Base-by-base conservation (phyloP, 2,329 filamentous ascomycete species). In the Monilinia fructigena region DNA sequence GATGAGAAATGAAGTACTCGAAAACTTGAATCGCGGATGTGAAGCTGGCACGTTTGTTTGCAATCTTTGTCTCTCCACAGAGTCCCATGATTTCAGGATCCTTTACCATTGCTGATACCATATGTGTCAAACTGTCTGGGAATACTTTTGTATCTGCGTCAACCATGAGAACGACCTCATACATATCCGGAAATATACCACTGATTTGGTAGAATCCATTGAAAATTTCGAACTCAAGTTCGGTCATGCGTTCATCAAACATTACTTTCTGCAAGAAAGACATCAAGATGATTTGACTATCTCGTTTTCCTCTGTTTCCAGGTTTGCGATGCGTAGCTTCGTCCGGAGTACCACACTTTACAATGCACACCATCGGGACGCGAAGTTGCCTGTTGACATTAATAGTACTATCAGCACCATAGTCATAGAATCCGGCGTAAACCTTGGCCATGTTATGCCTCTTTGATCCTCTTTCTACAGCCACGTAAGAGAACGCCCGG, bases 241-340 rank as follows among this genome's bases (percentile, higher is more conserved):
- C 94, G 23, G 96, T 99, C 95, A 99, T 99, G 69, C 95, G 91
- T 80, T 99, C 96, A 77, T 99, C 95, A 75, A 99, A 99, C 95
- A 99, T 99, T 76, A 99, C 95, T 82, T 99, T 99, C 77, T 99
- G 95, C 72, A 99, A 82, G 84, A 99, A 99, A 6, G 93, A 97
- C 95, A 99, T 99, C 72, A 99, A 85, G 73, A 99, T 95, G 75
- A 99, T 97, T 79, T 99, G 95, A 82, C 92, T 97, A 83, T 99
- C 95, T 77, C 95, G 92, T 84, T 99, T 99, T 79, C 95, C 96
- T 80, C 95, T 88, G 80, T 99, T 99, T 74, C 95, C 95, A 16
- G 96, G 92, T 80, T 99, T 99, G 66, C 90, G 84, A 73, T 90
- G 89, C 52, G 79, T 82, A 42, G 87, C 85, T 80, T 99, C 95